phyloP scores from a whole-genome alignment of 1,139 yeast species.

The Kodamaea anthophila region DNA sequence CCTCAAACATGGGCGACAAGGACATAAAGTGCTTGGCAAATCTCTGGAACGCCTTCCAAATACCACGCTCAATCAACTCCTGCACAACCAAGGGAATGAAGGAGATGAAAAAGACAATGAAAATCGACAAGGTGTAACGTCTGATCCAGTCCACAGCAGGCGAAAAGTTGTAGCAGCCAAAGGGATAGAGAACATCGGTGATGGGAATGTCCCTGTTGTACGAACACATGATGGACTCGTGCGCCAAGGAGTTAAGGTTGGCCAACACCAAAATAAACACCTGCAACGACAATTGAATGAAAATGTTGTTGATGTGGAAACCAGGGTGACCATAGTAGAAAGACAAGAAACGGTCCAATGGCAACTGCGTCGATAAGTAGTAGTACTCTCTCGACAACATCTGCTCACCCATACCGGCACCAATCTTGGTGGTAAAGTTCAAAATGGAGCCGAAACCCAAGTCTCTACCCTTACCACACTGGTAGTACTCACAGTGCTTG shows the following conservation, averaged over 20 bases:
- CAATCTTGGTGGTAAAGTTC: conserved; percentile 98
- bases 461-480: conserved; percentile 99
- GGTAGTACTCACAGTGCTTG: conserved; percentile 98
- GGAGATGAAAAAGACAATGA: conserved; percentile 97
- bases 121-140: conserved; percentile 94
- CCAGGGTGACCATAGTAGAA: conserved; percentile 99
- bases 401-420: conserved; percentile 99
- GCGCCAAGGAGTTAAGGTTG: conserved; percentile 86
- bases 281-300: conserved; percentile 92
- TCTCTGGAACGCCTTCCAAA: conserved; percentile 92
- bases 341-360: conserved; percentile 93
- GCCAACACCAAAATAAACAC: conserved; percentile 86
- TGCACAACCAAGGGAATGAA: conserved; percentile 95
- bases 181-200: conserved; percentile 78
- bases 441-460: conserved; percentile 97
- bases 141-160: conserved; percentile 96
- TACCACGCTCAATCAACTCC: conserved; percentile 95
- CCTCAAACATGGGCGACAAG: conserved; percentile 94
- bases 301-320: conserved; percentile 95
- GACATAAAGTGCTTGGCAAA: conserved; percentile 85
- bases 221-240: conserved; percentile 79
- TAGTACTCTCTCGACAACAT: conserved; percentile 97
- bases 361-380: conserved; percentile 94
- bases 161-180: conserved; percentile 87
- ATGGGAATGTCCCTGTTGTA: conserved; percentile 82